Evolutionary conservation across 306 rosid species (phyloP), one percentile per base, ranked within the genome.

Genomic region (Cicer cuneatum): DNA sequence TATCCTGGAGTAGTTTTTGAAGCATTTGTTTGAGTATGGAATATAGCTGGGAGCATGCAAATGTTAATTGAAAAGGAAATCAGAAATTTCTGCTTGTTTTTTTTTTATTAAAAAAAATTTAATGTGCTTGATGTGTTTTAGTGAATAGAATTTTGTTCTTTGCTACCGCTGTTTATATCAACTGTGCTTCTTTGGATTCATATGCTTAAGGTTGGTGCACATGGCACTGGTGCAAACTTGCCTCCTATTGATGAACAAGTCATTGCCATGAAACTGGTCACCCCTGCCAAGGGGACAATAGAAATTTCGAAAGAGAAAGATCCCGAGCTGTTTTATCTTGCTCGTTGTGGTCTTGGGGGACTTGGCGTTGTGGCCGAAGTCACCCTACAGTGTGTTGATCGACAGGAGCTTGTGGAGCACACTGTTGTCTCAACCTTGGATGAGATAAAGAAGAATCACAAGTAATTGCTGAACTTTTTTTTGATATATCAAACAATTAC

Each of bases 181-280:
- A 56, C 16, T 58, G 56, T 42, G 53, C 13, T 33, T 66, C 70
- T 73, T 53, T 51, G 61, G 58, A 7, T 35, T 75, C 35, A 2
- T 73, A n/a, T 77, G 75, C 38, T 51, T 37, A 84, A 94, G 97
- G 99, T 94, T 69, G 99, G 99, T 84, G 99, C 97, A 60, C 99
- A 92, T 78, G 99, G 99, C 71, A 92, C 97, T 69, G 97, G 99
- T 69, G 96, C 96, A 48, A 88, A 86, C 75, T 74, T 94, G 86
- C 99, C 97, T 81, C 99, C 99, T 21, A 94, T 94, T 59, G 99
- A 94, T 58, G 99, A 90, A 76, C 99, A 94, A 87, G 92, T 94
- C 58, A 80, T 94, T 77, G 81, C 92, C 82, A 49, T 94, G 96
- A 92, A 92, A 81, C 75, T 94, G 79, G 97, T 90, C 75, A 94